These are phyloP conservation scores for Kokia cookei DNA, from an alignment of 441 rosid genomes.

Conservation along the genomic window DNA sequence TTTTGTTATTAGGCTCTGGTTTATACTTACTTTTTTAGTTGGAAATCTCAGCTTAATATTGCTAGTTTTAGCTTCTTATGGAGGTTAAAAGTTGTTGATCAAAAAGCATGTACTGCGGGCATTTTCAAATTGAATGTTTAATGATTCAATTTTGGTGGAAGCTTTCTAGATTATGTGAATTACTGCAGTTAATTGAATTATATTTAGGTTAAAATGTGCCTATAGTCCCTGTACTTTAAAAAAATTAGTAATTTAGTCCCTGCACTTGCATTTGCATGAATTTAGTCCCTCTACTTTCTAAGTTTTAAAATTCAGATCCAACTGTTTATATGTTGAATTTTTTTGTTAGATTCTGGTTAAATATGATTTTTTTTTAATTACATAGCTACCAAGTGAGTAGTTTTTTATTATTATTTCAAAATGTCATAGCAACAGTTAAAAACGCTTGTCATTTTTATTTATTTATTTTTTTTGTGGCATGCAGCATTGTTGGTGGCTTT, in stretches of 20 bases:
- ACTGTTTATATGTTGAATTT: too few species aligned
- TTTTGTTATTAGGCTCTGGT: background rate
- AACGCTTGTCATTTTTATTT: background rate
- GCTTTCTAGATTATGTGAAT: background rate
- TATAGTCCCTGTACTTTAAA: too few species aligned
- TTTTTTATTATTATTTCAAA: too few species aligned
- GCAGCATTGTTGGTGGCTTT: slow-evolving; percentile 5
- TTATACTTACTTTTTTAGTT: background rate
- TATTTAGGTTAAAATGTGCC: too few species aligned
- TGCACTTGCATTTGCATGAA: too few species aligned
- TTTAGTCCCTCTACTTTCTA: too few species aligned
- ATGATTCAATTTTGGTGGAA: background rate
- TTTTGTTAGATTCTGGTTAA: too few species aligned
- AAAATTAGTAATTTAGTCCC: too few species aligned
- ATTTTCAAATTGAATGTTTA: background rate
- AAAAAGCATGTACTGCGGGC: background rate
- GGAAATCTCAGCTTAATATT: background rate
- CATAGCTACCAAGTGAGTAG: too few species aligned
- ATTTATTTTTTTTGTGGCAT: background rate
- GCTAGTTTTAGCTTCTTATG: background rate
- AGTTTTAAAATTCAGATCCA: too few species aligned
- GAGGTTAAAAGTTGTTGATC: background rate
- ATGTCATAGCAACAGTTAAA: background rate
- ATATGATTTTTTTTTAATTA: too few species aligned
- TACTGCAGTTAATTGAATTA: background rate